Base-by-base conservation (phyloP, 805 yeast species). In the Huiozyma sinensis region DNA sequence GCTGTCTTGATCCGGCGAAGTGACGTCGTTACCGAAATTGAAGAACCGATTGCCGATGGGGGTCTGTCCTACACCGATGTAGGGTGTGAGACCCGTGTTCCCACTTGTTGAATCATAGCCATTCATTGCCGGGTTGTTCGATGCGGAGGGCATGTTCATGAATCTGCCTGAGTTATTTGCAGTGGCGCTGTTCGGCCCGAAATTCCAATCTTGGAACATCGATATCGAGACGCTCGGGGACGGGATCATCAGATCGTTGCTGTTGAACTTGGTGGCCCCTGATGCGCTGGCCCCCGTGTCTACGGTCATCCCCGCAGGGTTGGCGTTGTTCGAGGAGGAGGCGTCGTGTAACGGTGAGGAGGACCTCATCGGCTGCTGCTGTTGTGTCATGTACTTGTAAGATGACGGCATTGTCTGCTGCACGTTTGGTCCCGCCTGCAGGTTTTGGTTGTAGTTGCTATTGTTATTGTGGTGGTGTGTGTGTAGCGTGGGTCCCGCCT, bases 121-220 rank as follows among this genome's bases (percentile, higher is more conserved):
- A 10, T 17, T 35, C 8, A 28, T 36, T 6, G 41, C 24, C n/a
- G 44, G 33, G 12, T 24, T 35, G 32, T 17, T 33, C 28, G 40
- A 28, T 24, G 36, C 6, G n/a, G 27, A 8, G 32, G 39, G 8
- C n/a, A 7, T 36, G 11, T 32, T 8, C 33, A 31, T 31, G n/a
- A 11, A 31, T 8, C 11, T 31, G 3, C 33, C 33, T 31, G 33
- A 11, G 33, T 31, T 31, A 11, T 13, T 36, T 28, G 28, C 7
- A 8, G 37, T 11, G 8, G 51, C 54, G 35, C 50, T 47, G 12
- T 44, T 44, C 4, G 50, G 50, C 4, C 49, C 50, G 33, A 55
- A 39, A 7, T 56, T 49, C 65, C 65, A 61, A 47, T 61, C 65
- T 33, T 56, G 64, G 41, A 61, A 61, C 63, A 60, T 56, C 4